phyloP scores from a whole-genome alignment of 192 early-diverging fungal species.

The Dissophora ornata region DNA sequence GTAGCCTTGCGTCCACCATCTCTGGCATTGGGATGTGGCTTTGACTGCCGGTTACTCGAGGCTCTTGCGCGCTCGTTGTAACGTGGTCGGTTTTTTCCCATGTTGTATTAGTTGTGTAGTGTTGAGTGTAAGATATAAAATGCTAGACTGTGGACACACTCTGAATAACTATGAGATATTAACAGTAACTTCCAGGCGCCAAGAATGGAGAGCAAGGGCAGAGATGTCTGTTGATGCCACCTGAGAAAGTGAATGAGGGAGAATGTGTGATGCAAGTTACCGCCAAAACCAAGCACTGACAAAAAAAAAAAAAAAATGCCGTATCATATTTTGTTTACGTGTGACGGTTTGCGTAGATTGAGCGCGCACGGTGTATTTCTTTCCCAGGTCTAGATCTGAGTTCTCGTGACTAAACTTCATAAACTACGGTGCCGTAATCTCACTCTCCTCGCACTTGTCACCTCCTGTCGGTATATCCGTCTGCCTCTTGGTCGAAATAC shows the following conservation, averaged over 20 bases:
- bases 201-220: not conserved
- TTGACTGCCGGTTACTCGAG: conserved; percentile 57
- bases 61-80: conserved; percentile 68
- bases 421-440: too few relatives aligned
- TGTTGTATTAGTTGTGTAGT: conserved; percentile 9
- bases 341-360: too few relatives aligned
- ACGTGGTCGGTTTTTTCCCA: conserved; percentile 66
- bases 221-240: too few relatives aligned
- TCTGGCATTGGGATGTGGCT: conserved; percentile 61
- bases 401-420: too few relatives aligned
- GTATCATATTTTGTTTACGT: conserved; percentile 4
- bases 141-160: too few relatives aligned
- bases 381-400: too few relatives aligned
- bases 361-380: too few relatives aligned
- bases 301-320: conserved; percentile 29
- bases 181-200: not conserved
- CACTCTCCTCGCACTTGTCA: too few relatives aligned
- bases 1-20: conserved; percentile 60
- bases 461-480: too few relatives aligned
- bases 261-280: not conserved
- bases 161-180: too few relatives aligned
- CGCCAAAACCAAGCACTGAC: not conserved
- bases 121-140: not conserved
- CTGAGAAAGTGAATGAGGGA: not conserved
- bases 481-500: too few relatives aligned